Evolutionary conservation across 1,139 yeast species (phyloP), one percentile per base, ranked within the genome.

Genomic region (Sugiyamaella paludigena): DNA sequence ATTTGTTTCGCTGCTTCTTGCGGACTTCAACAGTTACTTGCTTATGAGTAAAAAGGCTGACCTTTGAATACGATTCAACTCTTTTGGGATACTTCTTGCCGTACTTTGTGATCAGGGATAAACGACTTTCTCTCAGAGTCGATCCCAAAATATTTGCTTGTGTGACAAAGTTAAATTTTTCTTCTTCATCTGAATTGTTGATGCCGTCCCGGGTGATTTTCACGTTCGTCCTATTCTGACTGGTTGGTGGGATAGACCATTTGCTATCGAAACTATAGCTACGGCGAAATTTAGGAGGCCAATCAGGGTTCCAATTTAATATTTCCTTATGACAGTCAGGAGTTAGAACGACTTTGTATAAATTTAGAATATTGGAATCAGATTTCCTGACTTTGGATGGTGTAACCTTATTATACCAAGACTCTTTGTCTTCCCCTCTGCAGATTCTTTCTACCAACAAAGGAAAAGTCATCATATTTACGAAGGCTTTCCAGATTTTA

Each of bases 331-430:
- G 31, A 30, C 31, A 24, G 12, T 43, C 41, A 9, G 30, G 19
- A 11, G 42, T 41, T 16, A 48, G 19, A 6, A 35, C 10, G 15
- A 48, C 51, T 8, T 37, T 32, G 39, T 48, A 44, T 33, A 40
- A 15, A 38, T 19, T 30, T 27, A 26, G 19, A 10, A 15, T 13
- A 4, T 33, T 30, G 2, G 44, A 32, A 9, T 28, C 35, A 7
- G 26, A 24, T n/a, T 36, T 40, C 12, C 41, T 15, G 33, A 26
- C 35, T 26, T 29, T 37, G 9, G 40, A 27, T 7, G 43, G 24
- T 8, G 38, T 10, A 8, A 49, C 36, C 8, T 26, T 39, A 11
- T 49, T 31, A 36, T 41, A 49, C 52, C 52, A 49, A 7, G 10
- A 11, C 30, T 16, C 19, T 24, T 45, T 40, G 44, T 49, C 52